Conservation (phyloP, 2,329 filamentous ascomycete species). For the Colletotrichum tropicicola region DNA sequence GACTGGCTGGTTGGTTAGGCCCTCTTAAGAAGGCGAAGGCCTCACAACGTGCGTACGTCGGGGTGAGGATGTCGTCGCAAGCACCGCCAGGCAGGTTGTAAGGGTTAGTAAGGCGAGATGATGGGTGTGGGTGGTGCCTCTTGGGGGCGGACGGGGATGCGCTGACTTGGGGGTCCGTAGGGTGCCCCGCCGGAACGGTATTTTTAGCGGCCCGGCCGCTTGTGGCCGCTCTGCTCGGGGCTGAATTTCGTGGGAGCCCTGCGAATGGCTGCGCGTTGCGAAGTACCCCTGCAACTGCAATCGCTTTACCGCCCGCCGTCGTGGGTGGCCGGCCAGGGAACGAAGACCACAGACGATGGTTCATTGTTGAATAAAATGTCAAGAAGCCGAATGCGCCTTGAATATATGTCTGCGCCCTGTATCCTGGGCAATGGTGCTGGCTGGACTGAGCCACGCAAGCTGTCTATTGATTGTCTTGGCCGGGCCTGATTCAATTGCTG, state of each 20-base stretch:
- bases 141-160: conserved; percentile 1
- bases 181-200: conserved; percentile 24
- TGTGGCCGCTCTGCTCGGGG: conserved; percentile 21
- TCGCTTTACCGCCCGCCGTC: no score
- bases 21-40: background rate
- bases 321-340: no score
- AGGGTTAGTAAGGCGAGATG: background rate
- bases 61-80: no score
- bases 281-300: background rate
- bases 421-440: background rate
- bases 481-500: background rate
- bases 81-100: background rate
- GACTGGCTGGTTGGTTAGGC: background rate
- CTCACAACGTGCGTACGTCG: background rate
- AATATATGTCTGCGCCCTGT: background rate
- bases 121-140: background rate
- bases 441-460: background rate
- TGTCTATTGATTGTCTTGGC: background rate
- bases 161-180: conserved; percentile 11
- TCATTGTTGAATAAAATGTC: background rate
- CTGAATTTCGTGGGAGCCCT: conserved; percentile 20
- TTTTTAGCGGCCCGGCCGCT: conserved; percentile 27
- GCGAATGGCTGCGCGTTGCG: background rate
- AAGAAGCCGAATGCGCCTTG: background rate
- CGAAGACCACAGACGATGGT: no score